Evolutionary conservation across 2,329 filamentous ascomycete genomes (phyloP).

Genomic region (Epicoccum sorghinum): DNA sequence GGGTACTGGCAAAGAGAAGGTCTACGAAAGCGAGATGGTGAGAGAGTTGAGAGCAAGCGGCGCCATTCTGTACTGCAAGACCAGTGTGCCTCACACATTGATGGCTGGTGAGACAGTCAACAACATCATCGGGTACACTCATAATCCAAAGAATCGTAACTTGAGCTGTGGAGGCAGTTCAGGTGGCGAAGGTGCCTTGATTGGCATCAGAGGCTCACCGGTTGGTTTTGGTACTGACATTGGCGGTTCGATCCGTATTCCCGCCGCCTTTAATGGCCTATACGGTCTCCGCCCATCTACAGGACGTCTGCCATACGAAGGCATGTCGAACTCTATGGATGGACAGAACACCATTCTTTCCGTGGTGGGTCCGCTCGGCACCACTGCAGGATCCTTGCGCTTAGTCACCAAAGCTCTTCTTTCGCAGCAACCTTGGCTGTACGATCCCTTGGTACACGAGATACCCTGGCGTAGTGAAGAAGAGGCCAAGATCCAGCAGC

Average conservation of each 20-base stretch:
- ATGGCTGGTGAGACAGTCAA: slow-evolving; percentile 66
- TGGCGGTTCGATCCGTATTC: slow-evolving; percentile 64
- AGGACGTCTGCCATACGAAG: slow-evolving; percentile 56
- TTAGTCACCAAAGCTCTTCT: slow-evolving; percentile 64
- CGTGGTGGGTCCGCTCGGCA: slow-evolving; percentile 68
- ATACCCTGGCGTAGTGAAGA: slow-evolving; percentile 66
- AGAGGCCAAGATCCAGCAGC: slow-evolving; percentile 41
- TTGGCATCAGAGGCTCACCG: slow-evolving; percentile 60
- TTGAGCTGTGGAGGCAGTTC: slow-evolving; percentile 62
- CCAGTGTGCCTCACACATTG: slow-evolving; percentile 63
- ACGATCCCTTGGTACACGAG: slow-evolving; percentile 69
- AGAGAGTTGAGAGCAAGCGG: slow-evolving; percentile 59
- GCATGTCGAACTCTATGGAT: slow-evolving; percentile 65
- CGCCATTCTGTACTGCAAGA: slow-evolving; percentile 64
- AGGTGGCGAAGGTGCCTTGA: slow-evolving; percentile 66
- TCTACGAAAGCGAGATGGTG: slow-evolving; percentile 66
- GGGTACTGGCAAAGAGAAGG: slow-evolving; percentile 57
- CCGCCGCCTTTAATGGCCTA: slow-evolving; percentile 64
- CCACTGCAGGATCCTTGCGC: slow-evolving; percentile 60
- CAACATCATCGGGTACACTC: slow-evolving; percentile 65
- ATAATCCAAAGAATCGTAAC: slow-evolving; percentile 63
- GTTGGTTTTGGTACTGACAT: slow-evolving; percentile 65
- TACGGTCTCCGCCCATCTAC: slow-evolving; percentile 60
- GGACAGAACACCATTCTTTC: slow-evolving; percentile 69
- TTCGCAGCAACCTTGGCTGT: slow-evolving; percentile 66